Conservation (phyloP, 176 grass and related monocot genomes). For the Carex cristatella region DNA sequence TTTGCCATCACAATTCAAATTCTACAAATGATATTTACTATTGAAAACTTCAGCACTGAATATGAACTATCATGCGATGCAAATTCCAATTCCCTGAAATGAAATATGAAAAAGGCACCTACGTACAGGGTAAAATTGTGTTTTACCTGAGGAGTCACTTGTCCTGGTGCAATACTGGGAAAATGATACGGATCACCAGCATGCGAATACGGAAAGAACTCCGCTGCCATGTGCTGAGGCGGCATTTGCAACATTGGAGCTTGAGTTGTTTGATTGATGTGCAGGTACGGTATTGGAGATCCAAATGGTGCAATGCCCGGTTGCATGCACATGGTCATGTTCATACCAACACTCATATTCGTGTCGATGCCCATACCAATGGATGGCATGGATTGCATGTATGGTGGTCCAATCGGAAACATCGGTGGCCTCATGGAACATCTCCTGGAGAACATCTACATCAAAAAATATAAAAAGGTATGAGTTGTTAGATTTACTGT, state of each 20-base stretch:
- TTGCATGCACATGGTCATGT: background rate
- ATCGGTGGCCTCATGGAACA: background rate
- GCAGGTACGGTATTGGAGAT: background rate
- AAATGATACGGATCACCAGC: conserved; percentile 12
- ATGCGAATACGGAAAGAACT: background rate
- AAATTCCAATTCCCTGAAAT: background rate
- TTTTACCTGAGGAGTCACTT: conserved; percentile 21
- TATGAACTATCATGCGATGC: background rate
- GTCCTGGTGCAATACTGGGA: background rate
- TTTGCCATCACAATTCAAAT: background rate
- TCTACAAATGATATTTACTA: background rate
- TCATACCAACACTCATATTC: background rate
- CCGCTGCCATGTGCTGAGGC: background rate
- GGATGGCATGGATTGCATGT: background rate
- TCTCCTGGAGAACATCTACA: background rate
- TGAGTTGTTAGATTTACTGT: background rate
- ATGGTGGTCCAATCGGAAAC: background rate
- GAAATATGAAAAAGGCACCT: background rate
- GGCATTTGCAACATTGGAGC: conserved; percentile 6
- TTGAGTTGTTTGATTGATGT: background rate
- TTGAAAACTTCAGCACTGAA: background rate
- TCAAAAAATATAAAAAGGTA: background rate
- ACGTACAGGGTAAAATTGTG: background rate
- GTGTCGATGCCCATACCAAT: background rate
- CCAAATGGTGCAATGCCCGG: background rate